Percentiles rank a stretch among this genome's conserved stretches.
These are phyloP conservation scores for Phaeoacremonium minimum DNA, from an alignment of 2,329 filamentous ascomycete genomes.

Conservation along the genomic window DNA sequence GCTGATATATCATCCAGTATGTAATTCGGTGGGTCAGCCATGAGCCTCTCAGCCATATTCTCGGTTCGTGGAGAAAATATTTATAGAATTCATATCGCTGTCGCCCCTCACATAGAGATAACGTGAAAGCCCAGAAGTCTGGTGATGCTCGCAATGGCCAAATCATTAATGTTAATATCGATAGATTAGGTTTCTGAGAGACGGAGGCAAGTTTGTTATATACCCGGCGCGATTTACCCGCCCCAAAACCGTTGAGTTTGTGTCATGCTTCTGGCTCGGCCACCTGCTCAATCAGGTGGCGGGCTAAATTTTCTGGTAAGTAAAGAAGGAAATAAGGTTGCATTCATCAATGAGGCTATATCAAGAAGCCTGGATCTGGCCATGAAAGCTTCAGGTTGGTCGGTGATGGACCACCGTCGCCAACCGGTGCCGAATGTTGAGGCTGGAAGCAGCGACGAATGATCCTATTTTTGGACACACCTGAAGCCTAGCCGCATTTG, in stretches of 20 bases:
- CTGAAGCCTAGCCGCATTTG: too few species aligned
- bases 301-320: constrained; percentile 8
- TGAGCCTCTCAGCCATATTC: neutral
- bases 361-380: constrained; percentile 1
- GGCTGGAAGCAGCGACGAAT: neutral
- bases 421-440: neutral
- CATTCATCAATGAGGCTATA: constrained; percentile 19
- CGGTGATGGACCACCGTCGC: neutral
- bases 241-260: neutral
- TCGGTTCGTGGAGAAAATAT: neutral
- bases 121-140: neutral
- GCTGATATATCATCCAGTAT: too few species aligned
- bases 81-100: neutral
- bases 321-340: constrained; percentile 14
- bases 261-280: neutral
- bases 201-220: neutral
- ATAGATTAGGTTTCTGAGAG: neutral
- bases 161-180: neutral
- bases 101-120: neutral
- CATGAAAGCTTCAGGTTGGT: neutral
- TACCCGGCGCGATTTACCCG: neutral
- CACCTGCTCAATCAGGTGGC: constrained; percentile 8
- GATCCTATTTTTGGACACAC: neutral
- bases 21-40: neutral
- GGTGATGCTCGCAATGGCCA: neutral